These are phyloP conservation scores for Karstenula rhodostoma DNA, from an alignment of 2,329 filamentous ascomycete genomes.

Conservation along the genomic window DNA sequence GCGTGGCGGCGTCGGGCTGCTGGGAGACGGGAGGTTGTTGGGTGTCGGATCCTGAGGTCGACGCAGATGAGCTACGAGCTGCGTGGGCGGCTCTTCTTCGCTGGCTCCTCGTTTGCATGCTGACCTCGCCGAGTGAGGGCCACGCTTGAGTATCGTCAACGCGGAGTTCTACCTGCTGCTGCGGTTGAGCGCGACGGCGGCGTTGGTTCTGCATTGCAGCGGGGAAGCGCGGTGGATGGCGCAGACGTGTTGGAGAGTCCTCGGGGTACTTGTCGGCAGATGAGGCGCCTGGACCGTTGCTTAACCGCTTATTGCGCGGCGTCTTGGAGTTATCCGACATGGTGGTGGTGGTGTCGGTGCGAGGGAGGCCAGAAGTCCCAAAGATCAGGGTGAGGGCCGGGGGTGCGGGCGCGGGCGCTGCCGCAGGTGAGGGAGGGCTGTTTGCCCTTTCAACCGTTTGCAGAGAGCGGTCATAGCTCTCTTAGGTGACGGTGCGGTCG, in stretches of 20 bases:
- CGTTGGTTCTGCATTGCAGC: background rate
- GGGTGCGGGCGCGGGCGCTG: background rate
- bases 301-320: conserved; percentile 31
- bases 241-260: conserved; percentile 23
- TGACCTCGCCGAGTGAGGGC: background rate
- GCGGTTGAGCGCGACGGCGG: background rate
- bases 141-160: background rate
- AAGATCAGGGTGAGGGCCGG: background rate
- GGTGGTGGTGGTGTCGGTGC: background rate
- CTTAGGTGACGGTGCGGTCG: background rate
- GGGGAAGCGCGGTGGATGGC: background rate
- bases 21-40: too few species aligned
- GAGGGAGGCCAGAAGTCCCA: background rate
- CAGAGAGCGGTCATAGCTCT: background rate
- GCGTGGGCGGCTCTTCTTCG: background rate
- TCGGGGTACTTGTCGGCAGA: conserved; percentile 43
- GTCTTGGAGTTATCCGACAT: conserved; percentile 9
- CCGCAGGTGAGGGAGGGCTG: background rate
- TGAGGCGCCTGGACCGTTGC: conserved; percentile 43
- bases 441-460: background rate
- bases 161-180: background rate
- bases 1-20: background rate
- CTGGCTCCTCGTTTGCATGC: background rate
- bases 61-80: background rate
- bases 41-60: background rate